A percentile compares a stretch with the other conserved stretches of the same genome.
Conservation (phyloP, 106 monocot genomes). For the Allium fistulosum region DNA sequence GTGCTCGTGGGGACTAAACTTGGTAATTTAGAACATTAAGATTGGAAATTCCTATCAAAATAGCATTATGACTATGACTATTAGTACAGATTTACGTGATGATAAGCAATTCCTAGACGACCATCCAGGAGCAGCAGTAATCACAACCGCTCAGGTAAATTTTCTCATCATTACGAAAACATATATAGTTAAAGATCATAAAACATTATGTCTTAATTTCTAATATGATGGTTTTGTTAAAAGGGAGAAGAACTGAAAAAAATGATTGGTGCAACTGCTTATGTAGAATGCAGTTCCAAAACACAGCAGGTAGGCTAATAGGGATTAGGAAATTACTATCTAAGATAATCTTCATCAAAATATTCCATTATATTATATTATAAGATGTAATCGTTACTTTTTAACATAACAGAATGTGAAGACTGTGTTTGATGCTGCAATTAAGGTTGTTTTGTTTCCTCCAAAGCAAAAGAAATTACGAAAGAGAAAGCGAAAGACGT, state of each 20-base stretch:
- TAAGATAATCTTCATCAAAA: no score
- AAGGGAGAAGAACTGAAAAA: slow-evolving; percentile 81
- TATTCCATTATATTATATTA: no score
- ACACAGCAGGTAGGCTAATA: slow-evolving; percentile 53
- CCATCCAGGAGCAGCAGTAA: slow-evolving; percentile 54
- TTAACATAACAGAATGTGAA: slow-evolving; percentile 36
- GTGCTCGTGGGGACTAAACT: slow-evolving; percentile 77
- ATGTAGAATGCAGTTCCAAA: slow-evolving; percentile 82
- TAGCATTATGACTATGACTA: not conserved
- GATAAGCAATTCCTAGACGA: slow-evolving; percentile 62
- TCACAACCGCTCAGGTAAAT: slow-evolving; percentile 57
- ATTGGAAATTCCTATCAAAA: not conserved
- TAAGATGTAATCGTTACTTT: no score
- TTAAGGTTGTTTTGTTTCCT: slow-evolving; percentile 35
- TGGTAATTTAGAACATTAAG: slow-evolving; percentile 14
- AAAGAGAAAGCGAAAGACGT: slow-evolving; percentile 24
- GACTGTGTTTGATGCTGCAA: slow-evolving; percentile 46
- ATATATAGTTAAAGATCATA: no score
- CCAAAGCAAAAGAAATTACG: slow-evolving; percentile 27
- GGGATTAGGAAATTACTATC: no score
- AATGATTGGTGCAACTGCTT: slow-evolving; percentile 53
- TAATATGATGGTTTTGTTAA: not conserved
- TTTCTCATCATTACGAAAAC: no score
- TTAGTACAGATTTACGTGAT: slow-evolving; percentile 63
- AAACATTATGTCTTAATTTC: no score